Percentiles rank a stretch among this genome's conserved stretches.
Evolutionary conservation across 2,329 filamentous ascomycete species (phyloP).

Genomic region (Aureobasidium pullulans): DNA sequence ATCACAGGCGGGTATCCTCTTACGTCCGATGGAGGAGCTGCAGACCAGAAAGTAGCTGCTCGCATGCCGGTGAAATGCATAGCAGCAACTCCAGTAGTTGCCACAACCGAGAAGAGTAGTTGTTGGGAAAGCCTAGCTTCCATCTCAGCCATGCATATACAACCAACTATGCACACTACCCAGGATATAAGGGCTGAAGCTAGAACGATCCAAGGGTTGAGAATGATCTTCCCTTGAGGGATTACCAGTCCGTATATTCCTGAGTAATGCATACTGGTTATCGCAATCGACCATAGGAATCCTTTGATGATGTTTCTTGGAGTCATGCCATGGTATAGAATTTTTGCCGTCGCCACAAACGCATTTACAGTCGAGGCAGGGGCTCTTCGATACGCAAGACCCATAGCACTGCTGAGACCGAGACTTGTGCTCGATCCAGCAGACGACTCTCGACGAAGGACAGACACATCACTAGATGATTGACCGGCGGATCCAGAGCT

Average conservation of each 20-base stretch:
- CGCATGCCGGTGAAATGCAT: slow-evolving; percentile 32
- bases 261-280: slow-evolving; percentile 29
- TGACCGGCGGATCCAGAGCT: not conserved
- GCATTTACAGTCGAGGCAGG: slow-evolving; percentile 17
- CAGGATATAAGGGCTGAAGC: slow-evolving; percentile 28
- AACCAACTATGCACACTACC: slow-evolving; percentile 27
- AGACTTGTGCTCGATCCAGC: slow-evolving; percentile 12
- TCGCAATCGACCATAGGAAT: slow-evolving; percentile 28
- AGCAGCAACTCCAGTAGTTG: slow-evolving; percentile 28
- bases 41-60: slow-evolving; percentile 27
- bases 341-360: slow-evolving; percentile 19
- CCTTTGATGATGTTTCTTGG: slow-evolving; percentile 23
- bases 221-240: slow-evolving; percentile 23
- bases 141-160: slow-evolving; percentile 28
- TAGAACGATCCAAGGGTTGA: slow-evolving; percentile 23
- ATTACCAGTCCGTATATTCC: slow-evolving; percentile 27
- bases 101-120: slow-evolving; percentile 26
- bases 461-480: slow-evolving; percentile 9
- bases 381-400: slow-evolving; percentile 5
- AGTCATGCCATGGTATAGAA: slow-evolving; percentile 22
- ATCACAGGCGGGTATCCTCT: slow-evolving; percentile 27
- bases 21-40: slow-evolving; percentile 18
- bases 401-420: slow-evolving; percentile 13
- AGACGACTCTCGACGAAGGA: slow-evolving; percentile 9
- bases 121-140: slow-evolving; percentile 28